phyloP scores from a whole-genome alignment of 2,329 filamentous ascomycete genomes.

The Teratosphaeria gauchensis region DNA sequence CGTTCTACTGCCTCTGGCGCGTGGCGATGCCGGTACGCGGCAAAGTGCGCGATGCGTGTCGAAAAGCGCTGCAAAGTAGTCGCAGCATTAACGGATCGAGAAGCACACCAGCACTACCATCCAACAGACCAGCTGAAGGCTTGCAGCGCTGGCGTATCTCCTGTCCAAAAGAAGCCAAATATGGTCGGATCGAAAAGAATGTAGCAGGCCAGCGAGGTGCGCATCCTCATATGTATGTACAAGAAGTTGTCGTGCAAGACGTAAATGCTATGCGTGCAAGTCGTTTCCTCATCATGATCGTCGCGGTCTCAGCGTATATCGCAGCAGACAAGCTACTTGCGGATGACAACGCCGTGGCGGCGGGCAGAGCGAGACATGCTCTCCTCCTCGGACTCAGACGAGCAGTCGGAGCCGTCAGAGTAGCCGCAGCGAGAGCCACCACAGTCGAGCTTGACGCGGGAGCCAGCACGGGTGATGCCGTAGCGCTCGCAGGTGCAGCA shows the following conservation, averaged over 20 bases:
- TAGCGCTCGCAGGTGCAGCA: constrained; percentile 92
- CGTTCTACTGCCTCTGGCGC: not conserved
- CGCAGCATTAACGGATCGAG: not conserved
- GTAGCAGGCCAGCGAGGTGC: constrained; percentile 1
- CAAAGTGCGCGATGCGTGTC: not conserved
- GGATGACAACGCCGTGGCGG: constrained; percentile 38
- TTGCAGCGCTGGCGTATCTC: not conserved
- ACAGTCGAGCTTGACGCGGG: constrained; percentile 93
- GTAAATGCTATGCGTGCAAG: not conserved
- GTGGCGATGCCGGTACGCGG: not conserved
- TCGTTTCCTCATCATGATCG: not conserved
- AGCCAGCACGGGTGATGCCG: constrained; percentile 82
- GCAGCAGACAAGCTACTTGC: constrained; percentile 8
- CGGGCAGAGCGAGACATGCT: constrained; percentile 28
- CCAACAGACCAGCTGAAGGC: constrained; percentile 9
- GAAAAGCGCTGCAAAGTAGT: not conserved
- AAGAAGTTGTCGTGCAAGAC: not conserved
- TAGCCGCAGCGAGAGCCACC: constrained; percentile 81
- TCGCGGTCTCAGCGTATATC: not conserved
- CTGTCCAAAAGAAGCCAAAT: constrained; percentile 4
- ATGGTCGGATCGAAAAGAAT: constrained; percentile 1
- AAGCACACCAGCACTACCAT: not conserved
- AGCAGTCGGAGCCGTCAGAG: constrained; percentile 59
- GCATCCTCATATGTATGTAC: constrained; percentile 4
- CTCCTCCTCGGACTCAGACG: constrained; percentile 53